Base-by-base conservation (phyloP, 805 yeast genomes). In the Ogataea naganishii region DNA sequence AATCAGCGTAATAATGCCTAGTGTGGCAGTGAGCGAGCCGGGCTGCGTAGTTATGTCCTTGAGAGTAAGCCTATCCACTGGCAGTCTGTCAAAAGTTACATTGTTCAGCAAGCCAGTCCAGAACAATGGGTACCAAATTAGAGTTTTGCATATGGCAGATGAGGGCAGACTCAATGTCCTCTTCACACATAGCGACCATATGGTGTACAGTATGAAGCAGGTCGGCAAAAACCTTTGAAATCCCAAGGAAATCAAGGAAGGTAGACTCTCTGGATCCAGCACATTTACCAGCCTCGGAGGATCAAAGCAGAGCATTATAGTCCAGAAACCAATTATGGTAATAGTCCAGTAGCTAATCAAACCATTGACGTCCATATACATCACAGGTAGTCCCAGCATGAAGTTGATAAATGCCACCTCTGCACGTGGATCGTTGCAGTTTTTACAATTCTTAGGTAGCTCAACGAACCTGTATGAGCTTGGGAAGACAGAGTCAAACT, bases 51-150 rank as follows among this genome's bases (percentile, higher is more conserved):
- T 71, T 18, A 89, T 58, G 49, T 89, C 97, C 8, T 61, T 56
- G 3, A 73, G 43, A 1, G 89, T 82, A 24, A 89, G 60, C 32
- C 98, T 62, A 49, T 89, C 97, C 8, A 88, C 77, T 0, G 96
- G 95, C 8, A 89, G 56, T 36, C 88, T 60, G 47, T 86, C 97
- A 56, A 89, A 85, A 0, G 95, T 84, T 43, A 83, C 67, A 53
- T 85, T 88, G 51, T 88, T 86, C 44, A 86, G 64, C 20, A 82
- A 65, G 2, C 96, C 95, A 3, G 82, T 44, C 94, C 94, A 84
- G 47, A 80, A 80, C 3, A 79, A 61, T 0, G 88, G 80, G 38
- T 80, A 81, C 92, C 95, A 88, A 18, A 72, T 49, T 0, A 73
- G 23, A 1, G 68, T 43, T 26, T 74, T 53, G 32, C 56, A 54